Conservation (phyloP, 305 asterid species). For the Petunia hybrid region DNA sequence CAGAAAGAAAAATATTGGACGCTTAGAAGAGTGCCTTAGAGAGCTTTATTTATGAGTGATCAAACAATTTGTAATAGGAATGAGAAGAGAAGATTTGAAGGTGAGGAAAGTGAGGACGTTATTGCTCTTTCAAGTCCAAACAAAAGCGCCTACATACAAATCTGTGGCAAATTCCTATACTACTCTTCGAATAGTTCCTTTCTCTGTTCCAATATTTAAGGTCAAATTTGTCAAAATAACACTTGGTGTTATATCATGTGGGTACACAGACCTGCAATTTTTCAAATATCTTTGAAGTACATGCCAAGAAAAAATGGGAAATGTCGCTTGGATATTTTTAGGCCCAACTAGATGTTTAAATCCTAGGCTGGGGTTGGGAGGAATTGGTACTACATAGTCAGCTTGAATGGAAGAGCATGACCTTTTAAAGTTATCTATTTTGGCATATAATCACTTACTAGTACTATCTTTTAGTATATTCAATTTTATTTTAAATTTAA, state of each 20-base stretch:
- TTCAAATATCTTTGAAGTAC: conserved; percentile 6
- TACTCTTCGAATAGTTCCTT: not conserved
- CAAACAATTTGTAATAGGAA: conserved; percentile 8
- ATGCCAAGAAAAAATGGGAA: not conserved
- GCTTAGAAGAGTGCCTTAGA: not conserved
- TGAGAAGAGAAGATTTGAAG: conserved; percentile 29
- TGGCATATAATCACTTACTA: too few relatives aligned
- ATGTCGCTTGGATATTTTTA: not conserved
- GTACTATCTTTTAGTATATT: too few relatives aligned
- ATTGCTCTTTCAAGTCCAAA: conserved; percentile 20
- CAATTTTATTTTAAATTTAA: too few relatives aligned
- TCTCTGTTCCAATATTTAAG: not conserved
- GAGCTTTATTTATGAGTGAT: conserved; percentile 5
- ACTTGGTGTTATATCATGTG: not conserved
- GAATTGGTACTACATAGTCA: too few relatives aligned
- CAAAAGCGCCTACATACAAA: conserved; percentile 14
- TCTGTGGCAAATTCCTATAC: not conserved
- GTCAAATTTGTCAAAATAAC: not conserved
- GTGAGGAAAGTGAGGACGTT: conserved; percentile 30
- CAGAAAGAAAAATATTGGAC: not conserved
- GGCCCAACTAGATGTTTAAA: not conserved
- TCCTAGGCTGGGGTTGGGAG: too few relatives aligned
- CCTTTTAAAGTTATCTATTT: too few relatives aligned
- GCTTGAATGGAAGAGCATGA: too few relatives aligned
- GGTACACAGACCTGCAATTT: not conserved